Evolutionary conservation across 768 basidiomycete genomes (phyloP).

Genomic region (Phanerochaete sordida): DNA sequence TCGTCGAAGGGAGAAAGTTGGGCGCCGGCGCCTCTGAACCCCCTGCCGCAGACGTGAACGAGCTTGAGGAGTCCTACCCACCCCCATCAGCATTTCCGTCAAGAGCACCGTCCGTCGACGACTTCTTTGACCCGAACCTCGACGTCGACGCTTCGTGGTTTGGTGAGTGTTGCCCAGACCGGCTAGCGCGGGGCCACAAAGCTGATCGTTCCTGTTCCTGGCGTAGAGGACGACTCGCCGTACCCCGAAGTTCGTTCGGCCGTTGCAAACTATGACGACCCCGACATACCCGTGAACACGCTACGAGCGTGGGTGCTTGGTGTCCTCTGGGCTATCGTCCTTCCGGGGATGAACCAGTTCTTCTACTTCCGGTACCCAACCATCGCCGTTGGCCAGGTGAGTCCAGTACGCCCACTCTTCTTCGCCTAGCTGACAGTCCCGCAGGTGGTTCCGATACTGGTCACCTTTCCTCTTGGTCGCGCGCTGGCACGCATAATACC

Average conservation of each 20-base stretch:
- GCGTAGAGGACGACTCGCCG: constrained; percentile 71
- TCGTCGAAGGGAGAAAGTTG: neutral
- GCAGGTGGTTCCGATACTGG: constrained; percentile 62
- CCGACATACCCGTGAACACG: constrained; percentile 58
- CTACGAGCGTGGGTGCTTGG: constrained; percentile 74
- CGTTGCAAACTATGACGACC: constrained; percentile 71
- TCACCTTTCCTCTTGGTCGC: constrained; percentile 68
- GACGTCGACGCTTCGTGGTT: constrained; percentile 22
- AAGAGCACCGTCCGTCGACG: constrained; percentile 7
- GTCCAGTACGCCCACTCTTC: constrained; percentile 5
- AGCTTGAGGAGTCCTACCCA: neutral
- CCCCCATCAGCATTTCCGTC: neutral
- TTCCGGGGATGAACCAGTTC: constrained; percentile 44
- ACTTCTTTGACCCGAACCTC: constrained; percentile 25
- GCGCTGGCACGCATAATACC: constrained; percentile 63
- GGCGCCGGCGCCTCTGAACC: neutral
- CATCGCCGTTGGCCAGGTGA: constrained; percentile 32
- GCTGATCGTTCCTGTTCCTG: neutral
- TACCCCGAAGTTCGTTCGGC: constrained; percentile 82
- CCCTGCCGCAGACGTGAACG: neutral
- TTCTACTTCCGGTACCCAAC: constrained; percentile 47
- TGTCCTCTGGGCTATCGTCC: constrained; percentile 59
- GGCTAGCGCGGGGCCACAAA: neutral
- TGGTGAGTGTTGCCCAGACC: constrained; percentile 13
- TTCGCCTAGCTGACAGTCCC: neutral